phyloP scores from a whole-genome alignment of 148 eudicot species.

The Beta vulgaris region DNA sequence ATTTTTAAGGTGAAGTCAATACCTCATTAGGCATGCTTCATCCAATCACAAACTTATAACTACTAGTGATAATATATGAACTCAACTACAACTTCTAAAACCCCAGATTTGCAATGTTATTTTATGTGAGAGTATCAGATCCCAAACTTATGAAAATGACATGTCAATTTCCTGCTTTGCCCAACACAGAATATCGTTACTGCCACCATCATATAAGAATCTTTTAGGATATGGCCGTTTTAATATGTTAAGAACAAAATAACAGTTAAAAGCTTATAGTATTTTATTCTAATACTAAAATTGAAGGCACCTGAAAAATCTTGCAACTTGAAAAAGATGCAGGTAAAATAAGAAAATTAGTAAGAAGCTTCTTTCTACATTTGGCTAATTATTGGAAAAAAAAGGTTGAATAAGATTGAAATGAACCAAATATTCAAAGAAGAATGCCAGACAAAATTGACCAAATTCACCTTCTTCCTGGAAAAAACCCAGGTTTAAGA shows the following conservation, averaged over 20 bases:
- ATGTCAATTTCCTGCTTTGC: neutral
- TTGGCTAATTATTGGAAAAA: slow-evolving; percentile 8
- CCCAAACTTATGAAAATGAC: slow-evolving; percentile 3
- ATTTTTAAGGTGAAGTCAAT: too few species aligned
- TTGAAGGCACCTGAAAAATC: slow-evolving; percentile 19
- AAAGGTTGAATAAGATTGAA: too few species aligned
- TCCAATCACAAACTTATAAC: neutral
- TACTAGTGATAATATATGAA: neutral
- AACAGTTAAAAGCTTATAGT: slow-evolving; percentile 4
- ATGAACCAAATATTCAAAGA: slow-evolving; percentile 9
- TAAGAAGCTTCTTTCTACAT: slow-evolving; percentile 13
- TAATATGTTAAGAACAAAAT: neutral
- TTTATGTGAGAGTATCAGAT: slow-evolving; percentile 6
- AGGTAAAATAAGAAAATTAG: neutral
- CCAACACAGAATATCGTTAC: slow-evolving; percentile 7
- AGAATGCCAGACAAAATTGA: slow-evolving; percentile 4
- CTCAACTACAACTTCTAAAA: neutral
- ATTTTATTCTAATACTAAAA: too few species aligned
- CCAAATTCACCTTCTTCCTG: neutral
- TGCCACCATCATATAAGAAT: neutral
- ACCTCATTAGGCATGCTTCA: too few species aligned
- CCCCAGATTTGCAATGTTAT: neutral
- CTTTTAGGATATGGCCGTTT: slow-evolving; percentile 18
- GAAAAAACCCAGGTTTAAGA: neutral
- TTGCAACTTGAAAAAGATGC: slow-evolving; percentile 1